These are phyloP conservation scores for Luzula sylvatica DNA, from an alignment of 176 grass and related monocot genomes.

Conservation along the genomic window DNA sequence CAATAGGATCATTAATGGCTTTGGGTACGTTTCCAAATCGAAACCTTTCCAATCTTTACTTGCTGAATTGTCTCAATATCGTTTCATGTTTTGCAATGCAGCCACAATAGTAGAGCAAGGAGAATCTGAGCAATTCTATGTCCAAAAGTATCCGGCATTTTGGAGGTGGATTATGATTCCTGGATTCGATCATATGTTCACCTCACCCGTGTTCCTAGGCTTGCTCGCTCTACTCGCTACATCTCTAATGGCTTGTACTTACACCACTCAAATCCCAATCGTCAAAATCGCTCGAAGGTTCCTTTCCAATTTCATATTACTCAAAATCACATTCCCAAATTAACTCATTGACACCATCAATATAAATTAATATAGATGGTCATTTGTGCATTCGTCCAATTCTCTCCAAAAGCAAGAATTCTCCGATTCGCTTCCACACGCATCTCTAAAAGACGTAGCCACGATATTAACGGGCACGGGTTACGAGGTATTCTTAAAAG, in stretches of 20 bases:
- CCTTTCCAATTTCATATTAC: neutral
- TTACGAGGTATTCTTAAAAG: constrained; percentile 94
- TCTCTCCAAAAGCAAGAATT: constrained; percentile 72
- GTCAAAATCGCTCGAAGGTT: constrained; percentile 91
- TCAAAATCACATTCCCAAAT: neutral
- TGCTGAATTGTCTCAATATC: neutral
- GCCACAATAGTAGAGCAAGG: constrained; percentile 82
- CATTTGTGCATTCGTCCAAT: constrained; percentile 56
- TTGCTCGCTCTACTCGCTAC: constrained; percentile 62
- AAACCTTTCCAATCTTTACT: neutral
- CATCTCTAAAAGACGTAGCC: constrained; percentile 77
- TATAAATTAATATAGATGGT: constrained; percentile 54
- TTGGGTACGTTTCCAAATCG: constrained; percentile 31
- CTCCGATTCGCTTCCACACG: constrained; percentile 54
- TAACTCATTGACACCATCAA: neutral
- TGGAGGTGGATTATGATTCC: constrained; percentile 90
- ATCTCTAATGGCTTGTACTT: constrained; percentile 93
- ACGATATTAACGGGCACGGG: constrained; percentile 84
- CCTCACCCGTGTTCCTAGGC: constrained; percentile 76
- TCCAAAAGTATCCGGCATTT: constrained; percentile 68
- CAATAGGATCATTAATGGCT: constrained; percentile 70
- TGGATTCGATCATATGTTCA: constrained; percentile 98
- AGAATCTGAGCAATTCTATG: constrained; percentile 68
- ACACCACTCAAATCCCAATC: constrained; percentile 83
- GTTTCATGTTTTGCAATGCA: constrained; percentile 20